These are phyloP conservation scores for Orychophragmus violaceus DNA, from an alignment of 345 rosid species.

Conservation along the genomic window DNA sequence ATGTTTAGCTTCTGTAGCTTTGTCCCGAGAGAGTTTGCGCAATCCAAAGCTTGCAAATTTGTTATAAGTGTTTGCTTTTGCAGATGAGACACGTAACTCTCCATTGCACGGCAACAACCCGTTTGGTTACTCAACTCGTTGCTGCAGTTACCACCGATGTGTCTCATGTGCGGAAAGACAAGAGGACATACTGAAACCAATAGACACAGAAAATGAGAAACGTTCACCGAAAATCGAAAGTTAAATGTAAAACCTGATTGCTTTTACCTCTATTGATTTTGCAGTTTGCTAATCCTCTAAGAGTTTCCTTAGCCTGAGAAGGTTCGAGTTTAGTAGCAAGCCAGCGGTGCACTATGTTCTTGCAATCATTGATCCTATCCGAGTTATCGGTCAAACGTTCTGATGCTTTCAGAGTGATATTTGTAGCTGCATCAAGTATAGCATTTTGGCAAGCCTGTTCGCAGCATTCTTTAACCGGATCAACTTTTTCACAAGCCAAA, in stretches of 20 bases:
- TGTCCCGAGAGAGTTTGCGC: conserved; percentile 66
- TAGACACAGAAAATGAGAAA: background rate
- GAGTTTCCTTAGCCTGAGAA: conserved; percentile 62
- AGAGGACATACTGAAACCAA: conserved; percentile 78
- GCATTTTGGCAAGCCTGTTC: conserved; percentile 75
- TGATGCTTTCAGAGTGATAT: conserved; percentile 56
- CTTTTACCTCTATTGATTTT: conserved; percentile 72
- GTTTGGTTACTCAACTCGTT: conserved; percentile 46
- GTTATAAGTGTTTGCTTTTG: conserved; percentile 92
- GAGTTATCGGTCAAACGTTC: conserved; percentile 51
- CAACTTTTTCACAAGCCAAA: conserved; percentile 60
- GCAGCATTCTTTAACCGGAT: conserved; percentile 94
- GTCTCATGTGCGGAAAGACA: conserved; percentile 65
- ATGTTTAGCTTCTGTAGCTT: conserved; percentile 64
- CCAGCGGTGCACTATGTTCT: conserved; percentile 72
- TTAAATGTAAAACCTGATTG: background rate
- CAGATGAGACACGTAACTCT: conserved; percentile 77
- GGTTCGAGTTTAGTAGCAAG: conserved; percentile 67
- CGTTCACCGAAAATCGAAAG: background rate
- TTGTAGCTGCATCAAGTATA: conserved; percentile 71
- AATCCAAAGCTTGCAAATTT: conserved; percentile 91
- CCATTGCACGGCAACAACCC: conserved; percentile 76
- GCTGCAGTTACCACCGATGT: conserved; percentile 58
- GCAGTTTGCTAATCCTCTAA: conserved; percentile 82
- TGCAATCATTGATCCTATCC: conserved; percentile 62